Evolutionary conservation across 257 asterid species (phyloP).

Genomic region (Nicotiana benthamiana): DNA sequence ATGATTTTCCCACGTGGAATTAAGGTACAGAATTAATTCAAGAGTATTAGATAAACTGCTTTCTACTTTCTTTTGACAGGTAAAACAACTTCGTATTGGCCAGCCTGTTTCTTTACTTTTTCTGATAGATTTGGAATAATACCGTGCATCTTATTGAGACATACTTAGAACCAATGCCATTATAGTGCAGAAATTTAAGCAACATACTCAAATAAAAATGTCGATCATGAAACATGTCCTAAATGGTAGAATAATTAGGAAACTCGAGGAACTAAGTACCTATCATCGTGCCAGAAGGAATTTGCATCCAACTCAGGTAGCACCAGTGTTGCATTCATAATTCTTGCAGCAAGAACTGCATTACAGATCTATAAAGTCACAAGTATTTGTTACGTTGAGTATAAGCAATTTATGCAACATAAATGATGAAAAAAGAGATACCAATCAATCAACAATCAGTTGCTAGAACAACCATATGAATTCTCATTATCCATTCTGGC

Average conservation of each 20-base stretch:
- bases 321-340: conserved; percentile 95
- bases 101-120: not conserved
- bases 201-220: conserved; percentile 8
- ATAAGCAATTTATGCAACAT: conserved; percentile 12
- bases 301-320: conserved; percentile 96
- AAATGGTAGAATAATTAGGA: not conserved
- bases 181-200: not conserved
- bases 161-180: not conserved
- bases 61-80: not conserved
- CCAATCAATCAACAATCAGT: not conserved
- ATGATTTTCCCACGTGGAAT: not conserved
- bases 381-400: conserved; percentile 25
- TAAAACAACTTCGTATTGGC: not conserved
- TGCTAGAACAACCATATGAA: not conserved
- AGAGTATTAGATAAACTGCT: not conserved
- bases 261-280: conserved; percentile 34
- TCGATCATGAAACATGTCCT: not conserved
- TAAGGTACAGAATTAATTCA: not conserved
- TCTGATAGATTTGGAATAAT: not conserved
- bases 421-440: not conserved
- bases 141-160: not conserved
- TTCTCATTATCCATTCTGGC: not conserved
- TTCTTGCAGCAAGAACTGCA: conserved; percentile 97
- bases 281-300: conserved; percentile 97
- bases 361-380: conserved; percentile 66